Conservation (phyloP, 2,329 filamentous ascomycete genomes). For the Aspergillus caelatus region DNA sequence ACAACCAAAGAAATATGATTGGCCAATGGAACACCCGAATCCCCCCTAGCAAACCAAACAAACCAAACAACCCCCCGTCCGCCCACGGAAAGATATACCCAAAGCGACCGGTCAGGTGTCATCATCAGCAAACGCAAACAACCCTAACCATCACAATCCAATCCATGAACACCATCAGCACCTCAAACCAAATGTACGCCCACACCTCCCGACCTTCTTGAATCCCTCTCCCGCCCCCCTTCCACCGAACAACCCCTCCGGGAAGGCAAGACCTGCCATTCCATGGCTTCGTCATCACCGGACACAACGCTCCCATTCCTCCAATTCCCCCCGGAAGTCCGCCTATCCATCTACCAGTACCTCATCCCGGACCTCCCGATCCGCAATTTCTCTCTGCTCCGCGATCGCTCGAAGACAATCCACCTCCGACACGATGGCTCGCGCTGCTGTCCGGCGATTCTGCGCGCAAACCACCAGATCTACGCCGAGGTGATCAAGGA, state of each 20-base stretch:
- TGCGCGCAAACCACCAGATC: slow-evolving; percentile 14
- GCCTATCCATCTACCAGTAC: slow-evolving; percentile 8
- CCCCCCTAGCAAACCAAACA: neutral
- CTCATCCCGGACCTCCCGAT: slow-evolving; percentile 10
- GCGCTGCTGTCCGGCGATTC: slow-evolving; percentile 12
- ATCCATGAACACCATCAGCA: neutral
- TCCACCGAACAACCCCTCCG: neutral
- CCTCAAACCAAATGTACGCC: neutral
- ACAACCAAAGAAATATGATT: neutral
- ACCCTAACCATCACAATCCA: neutral
- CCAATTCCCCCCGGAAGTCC: slow-evolving; percentile 11
- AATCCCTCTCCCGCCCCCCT: neutral
- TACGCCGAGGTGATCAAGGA: slow-evolving; percentile 12
- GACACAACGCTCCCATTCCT: slow-evolving; percentile 4
- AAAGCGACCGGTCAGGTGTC: neutral
- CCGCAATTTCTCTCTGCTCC: slow-evolving; percentile 11
- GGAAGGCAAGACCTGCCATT: neutral
- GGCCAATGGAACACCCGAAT: neutral
- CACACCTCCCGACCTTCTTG: neutral
- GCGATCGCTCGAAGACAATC: slow-evolving; percentile 2
- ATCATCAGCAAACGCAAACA: neutral
- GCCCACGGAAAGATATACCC: neutral
- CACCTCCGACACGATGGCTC: slow-evolving; percentile 7
- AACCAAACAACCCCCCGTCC: neutral
- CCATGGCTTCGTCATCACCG: slow-evolving; percentile 2